Percentiles rank a stretch among this genome's conserved stretches.
Conservation (phyloP, 371 early-diverging fungal species). For the Haplosporangium sp. region DNA sequence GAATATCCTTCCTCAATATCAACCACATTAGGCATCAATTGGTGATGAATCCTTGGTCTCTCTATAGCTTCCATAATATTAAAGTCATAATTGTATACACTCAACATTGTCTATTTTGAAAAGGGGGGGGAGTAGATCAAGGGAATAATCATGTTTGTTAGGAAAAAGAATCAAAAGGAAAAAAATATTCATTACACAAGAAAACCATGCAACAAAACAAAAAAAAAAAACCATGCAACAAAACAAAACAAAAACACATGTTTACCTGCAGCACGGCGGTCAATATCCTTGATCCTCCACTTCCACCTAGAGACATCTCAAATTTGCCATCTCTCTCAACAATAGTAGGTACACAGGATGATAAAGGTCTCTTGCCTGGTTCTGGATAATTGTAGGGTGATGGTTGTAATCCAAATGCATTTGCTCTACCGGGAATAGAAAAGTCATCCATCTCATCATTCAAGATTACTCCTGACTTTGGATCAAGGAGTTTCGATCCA, state of each 20-base stretch:
- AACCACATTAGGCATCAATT: conserved; percentile 86
- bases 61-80: conserved; percentile 81
- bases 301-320: conserved; percentile 89
- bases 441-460: conserved; percentile 99
- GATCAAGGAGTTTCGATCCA: conserved; percentile 95
- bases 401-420: conserved; percentile 88
- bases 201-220: not conserved
- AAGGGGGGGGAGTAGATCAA: too few species aligned
- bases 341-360: conserved; percentile 91
- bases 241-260: not conserved
- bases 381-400: conserved; percentile 87
- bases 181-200: not conserved
- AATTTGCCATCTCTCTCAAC: conserved; percentile 78
- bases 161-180: not conserved
- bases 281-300: conserved; percentile 96
- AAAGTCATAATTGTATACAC: conserved; percentile 77
- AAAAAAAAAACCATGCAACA: not conserved
- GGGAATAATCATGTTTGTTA: not conserved
- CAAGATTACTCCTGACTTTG: conserved; percentile 94
- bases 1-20: conserved; percentile 51
- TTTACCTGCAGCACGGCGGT: conserved; percentile 85
- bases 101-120: conserved; percentile 71
- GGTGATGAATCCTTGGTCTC: conserved; percentile 92
- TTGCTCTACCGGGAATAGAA: conserved; percentile 86
- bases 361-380: conserved; percentile 94